Conservation (phyloP, 2,329 filamentous ascomycete genomes). For the Fusarium nelsonii region DNA sequence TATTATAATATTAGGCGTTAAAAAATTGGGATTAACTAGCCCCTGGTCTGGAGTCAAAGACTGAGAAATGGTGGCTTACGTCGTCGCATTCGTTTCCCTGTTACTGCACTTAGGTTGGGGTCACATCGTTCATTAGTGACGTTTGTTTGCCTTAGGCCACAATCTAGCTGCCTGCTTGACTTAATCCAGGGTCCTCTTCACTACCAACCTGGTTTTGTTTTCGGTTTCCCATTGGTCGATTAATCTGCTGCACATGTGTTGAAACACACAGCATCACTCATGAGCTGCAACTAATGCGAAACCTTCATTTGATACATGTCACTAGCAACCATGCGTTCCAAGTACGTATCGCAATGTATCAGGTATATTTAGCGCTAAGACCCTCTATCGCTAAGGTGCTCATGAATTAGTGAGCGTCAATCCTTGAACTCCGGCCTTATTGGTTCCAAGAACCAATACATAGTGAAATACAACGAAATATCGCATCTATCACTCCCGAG, state of each 20-base stretch:
- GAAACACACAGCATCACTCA: constrained; percentile 4
- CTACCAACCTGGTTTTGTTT: not conserved
- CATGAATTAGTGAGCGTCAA: not conserved
- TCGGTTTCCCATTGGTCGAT: constrained; percentile 2
- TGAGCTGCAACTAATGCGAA: not conserved
- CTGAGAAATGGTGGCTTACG: constrained; percentile 37
- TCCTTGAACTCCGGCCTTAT: not conserved
- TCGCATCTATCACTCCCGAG: too few species aligned
- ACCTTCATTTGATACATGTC: not conserved
- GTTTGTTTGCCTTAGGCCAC: constrained; percentile 30
- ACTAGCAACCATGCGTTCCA: not conserved
- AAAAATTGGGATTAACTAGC: constrained; percentile 10
- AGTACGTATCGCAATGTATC: not conserved
- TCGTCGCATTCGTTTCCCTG: constrained; percentile 29
- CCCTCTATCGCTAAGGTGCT: constrained; percentile 1
- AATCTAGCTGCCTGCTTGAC: not conserved
- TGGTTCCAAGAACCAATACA: not conserved
- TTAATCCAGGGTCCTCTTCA: constrained; percentile 23
- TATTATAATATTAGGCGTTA: not conserved
- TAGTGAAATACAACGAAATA: not conserved
- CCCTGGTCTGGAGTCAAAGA: constrained; percentile 14
- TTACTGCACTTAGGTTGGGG: not conserved
- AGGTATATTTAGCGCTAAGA: constrained; percentile 8
- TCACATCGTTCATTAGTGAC: constrained; percentile 4
- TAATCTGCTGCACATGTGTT: not conserved